These are phyloP conservation scores for Nepenthes mirabilis DNA, from an alignment of 148 eudicot species.

Conservation along the genomic window DNA sequence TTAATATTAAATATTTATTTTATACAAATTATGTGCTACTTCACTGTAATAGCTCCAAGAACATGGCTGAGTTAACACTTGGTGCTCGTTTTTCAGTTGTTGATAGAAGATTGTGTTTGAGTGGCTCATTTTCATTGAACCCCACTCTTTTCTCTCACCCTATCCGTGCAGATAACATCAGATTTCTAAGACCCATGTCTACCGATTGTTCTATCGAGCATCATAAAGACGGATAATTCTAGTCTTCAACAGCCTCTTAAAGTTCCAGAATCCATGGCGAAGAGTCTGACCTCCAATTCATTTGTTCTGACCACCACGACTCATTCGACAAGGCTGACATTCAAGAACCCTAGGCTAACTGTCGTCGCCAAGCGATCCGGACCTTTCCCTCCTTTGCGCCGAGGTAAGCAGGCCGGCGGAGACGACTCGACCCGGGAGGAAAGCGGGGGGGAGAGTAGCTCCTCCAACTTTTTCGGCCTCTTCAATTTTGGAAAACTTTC, in stretches of 20 bases:
- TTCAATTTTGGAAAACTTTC: constrained; percentile 45
- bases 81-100: constrained; percentile 17
- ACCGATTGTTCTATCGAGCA: too few relatives aligned
- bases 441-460: neutral
- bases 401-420: constrained; percentile 15
- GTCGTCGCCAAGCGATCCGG: constrained; percentile 35
- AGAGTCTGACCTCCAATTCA: constrained; percentile 21
- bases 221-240: too few relatives aligned
- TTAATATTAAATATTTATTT: too few relatives aligned
- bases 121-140: constrained; percentile 45
- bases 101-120: constrained; percentile 29
- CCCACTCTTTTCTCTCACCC: constrained; percentile 32
- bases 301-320: constrained; percentile 46
- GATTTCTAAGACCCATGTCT: too few relatives aligned
- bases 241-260: too few relatives aligned
- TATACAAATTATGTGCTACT: too few relatives aligned
- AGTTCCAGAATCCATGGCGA: too few relatives aligned
- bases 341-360: constrained; percentile 17
- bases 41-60: too few relatives aligned
- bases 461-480: constrained; percentile 38
- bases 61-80: neutral
- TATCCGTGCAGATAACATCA: too few relatives aligned
- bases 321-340: constrained; percentile 19
- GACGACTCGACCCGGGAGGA: neutral
- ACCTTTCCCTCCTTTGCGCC: constrained; percentile 19